Percentiles rank a stretch among this genome's conserved stretches.
Conservation (phyloP, 208 protist genomes). For the Acanthamoeba quina region DNA sequence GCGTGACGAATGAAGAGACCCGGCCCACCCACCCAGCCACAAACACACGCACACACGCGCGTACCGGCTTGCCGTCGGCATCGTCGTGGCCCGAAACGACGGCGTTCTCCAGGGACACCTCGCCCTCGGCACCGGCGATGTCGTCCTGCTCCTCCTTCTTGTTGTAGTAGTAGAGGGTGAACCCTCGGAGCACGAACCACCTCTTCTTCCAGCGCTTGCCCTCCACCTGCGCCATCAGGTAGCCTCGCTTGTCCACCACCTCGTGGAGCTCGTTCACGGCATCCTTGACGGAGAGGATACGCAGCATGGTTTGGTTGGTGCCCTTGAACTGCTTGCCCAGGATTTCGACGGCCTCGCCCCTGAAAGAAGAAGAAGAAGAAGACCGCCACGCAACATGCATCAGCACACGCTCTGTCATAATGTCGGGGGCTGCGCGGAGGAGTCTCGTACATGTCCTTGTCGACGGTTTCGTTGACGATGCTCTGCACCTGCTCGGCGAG, state of each 20-base stretch:
- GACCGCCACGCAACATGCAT: not conserved
- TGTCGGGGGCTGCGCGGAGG: not conserved
- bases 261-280: slow-evolving; percentile 39
- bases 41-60: not conserved
- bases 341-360: not conserved
- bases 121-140: slow-evolving; percentile 10
- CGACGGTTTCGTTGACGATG: not conserved
- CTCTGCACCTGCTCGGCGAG: slow-evolving; percentile 11
- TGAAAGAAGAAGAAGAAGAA: not conserved
- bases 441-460: not conserved
- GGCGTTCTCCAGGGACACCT: slow-evolving; percentile 8
- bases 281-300: slow-evolving; percentile 23
- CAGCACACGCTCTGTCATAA: not conserved
- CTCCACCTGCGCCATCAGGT: slow-evolving; percentile 48
- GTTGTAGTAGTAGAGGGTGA: slow-evolving; percentile 16
- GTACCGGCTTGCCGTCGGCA: slow-evolving; percentile 17
- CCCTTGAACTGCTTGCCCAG: not conserved
- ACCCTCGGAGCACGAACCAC: slow-evolving; percentile 50
- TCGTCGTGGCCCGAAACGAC: slow-evolving; percentile 8
- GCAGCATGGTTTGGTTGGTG: slow-evolving; percentile 33
- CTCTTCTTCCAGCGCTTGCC: slow-evolving; percentile 63
- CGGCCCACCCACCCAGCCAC: not conserved
- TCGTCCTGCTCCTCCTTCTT: slow-evolving; percentile 62
- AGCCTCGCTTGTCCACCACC: slow-evolving; percentile 43
- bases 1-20: not conserved